phyloP scores from a whole-genome alignment of 2,329 filamentous ascomycete genomes.

The Talaromyces sp. region DNA sequence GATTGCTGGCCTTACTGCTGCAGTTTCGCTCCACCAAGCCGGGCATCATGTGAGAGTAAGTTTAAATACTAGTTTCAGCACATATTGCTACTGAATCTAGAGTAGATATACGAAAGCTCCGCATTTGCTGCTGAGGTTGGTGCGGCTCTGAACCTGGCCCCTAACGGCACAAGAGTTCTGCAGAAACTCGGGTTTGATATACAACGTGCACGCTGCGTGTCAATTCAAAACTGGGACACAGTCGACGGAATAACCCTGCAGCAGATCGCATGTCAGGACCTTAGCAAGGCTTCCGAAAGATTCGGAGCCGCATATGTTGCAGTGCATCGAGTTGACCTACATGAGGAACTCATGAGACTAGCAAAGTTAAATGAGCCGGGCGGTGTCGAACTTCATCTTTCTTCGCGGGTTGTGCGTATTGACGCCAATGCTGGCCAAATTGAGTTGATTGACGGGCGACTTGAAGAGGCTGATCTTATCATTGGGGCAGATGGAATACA shows the following conservation, averaged over 20 bases:
- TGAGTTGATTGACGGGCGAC: slow-evolving; percentile 17
- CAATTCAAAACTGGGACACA: slow-evolving; percentile 17
- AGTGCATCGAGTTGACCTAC: slow-evolving; percentile 25
- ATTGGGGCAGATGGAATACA: slow-evolving; percentile 29
- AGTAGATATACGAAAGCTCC: slow-evolving; percentile 26
- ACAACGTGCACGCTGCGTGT: slow-evolving; percentile 19
- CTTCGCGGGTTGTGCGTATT: slow-evolving; percentile 18
- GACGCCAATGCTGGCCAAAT: slow-evolving; percentile 18
- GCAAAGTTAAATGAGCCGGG: neutral
- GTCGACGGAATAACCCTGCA: slow-evolving; percentile 19
- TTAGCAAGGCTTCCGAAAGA: slow-evolving; percentile 12
- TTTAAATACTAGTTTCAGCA: neutral
- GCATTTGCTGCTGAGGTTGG: slow-evolving; percentile 24
- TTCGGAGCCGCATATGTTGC: slow-evolving; percentile 21
- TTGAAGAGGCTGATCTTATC: slow-evolving; percentile 24
- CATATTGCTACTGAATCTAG: neutral
- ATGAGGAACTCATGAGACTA: slow-evolving; percentile 21
- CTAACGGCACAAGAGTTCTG: slow-evolving; percentile 24
- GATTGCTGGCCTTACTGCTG: slow-evolving; percentile 27
- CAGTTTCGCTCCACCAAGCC: slow-evolving; percentile 22
- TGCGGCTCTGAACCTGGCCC: slow-evolving; percentile 25
- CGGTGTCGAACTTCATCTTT: slow-evolving; percentile 18
- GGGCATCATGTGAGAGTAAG: slow-evolving; percentile 22
- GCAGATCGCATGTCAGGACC: slow-evolving; percentile 7
- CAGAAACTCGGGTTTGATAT: slow-evolving; percentile 23